Evolutionary conservation across 2,329 filamentous ascomycete species (phyloP).

Genomic region (Trichophyton mentagrophytes): DNA sequence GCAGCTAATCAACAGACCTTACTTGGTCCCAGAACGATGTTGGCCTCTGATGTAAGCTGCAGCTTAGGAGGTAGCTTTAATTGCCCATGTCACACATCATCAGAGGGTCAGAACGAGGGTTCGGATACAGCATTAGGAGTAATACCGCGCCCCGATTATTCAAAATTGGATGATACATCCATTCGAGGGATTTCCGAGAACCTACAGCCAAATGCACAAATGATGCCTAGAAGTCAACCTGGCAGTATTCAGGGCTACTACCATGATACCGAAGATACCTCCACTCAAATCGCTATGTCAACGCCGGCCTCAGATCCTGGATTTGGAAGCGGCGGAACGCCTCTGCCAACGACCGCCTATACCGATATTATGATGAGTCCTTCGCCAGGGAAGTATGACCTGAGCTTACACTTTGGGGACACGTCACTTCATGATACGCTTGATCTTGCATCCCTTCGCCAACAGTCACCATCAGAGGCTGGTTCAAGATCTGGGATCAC

Average conservation of each 20-base stretch:
- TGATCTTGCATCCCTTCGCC: not conserved
- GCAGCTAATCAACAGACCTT: not conserved
- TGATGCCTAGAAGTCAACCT: not conserved
- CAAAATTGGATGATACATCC: not conserved
- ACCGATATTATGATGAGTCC: not conserved
- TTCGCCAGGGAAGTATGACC: not conserved
- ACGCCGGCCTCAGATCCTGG: not conserved
- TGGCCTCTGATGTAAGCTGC: not conserved
- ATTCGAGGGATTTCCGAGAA: not conserved
- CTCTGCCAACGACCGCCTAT: not conserved
- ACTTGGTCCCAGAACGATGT: not conserved
- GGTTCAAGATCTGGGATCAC: not conserved
- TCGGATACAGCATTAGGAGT: not conserved
- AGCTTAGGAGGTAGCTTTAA: not conserved
- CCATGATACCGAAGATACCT: not conserved
- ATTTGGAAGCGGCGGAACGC: not conserved
- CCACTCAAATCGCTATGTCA: not conserved
- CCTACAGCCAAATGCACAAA: not conserved
- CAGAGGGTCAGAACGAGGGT: not conserved
- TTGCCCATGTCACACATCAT: not conserved
- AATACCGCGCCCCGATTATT: not conserved
- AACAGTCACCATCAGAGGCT: not conserved
- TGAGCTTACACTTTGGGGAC: not conserved
- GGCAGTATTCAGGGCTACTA: not conserved
- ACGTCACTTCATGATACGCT: not conserved